These are phyloP conservation scores for Helminthosporium solani DNA, from an alignment of 2,329 filamentous ascomycete genomes.

Conservation along the genomic window DNA sequence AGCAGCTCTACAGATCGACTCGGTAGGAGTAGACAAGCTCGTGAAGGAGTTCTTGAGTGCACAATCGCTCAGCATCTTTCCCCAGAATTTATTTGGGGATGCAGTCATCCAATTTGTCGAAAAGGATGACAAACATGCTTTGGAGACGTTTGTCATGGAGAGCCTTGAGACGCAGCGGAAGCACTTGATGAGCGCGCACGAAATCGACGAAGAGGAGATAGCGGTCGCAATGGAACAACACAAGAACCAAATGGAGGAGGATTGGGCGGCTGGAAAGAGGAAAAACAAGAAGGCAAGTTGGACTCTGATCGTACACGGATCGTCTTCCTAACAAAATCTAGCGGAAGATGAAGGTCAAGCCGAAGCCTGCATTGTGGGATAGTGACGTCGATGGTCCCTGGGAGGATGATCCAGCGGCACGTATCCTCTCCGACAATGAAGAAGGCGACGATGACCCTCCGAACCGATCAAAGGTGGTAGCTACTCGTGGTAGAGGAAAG, in stretches of 20 bases:
- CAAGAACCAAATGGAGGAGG: constrained; percentile 67
- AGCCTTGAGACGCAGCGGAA: constrained; percentile 47
- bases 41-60: constrained; percentile 84
- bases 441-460: constrained; percentile 43
- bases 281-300: constrained; percentile 46
- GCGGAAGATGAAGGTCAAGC: constrained; percentile 63
- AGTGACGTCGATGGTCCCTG: constrained; percentile 85
- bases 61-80: constrained; percentile 88
- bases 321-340: constrained; percentile 24
- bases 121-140: constrained; percentile 91
- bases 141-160: constrained; percentile 57
- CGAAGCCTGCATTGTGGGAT: constrained; percentile 80
- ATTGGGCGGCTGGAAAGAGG: constrained; percentile 66
- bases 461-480: constrained; percentile 40
- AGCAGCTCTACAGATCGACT: constrained; percentile 65
- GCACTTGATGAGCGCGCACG: constrained; percentile 54
- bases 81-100: constrained; percentile 88
- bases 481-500: constrained; percentile 43
- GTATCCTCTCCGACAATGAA: constrained; percentile 54
- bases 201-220: constrained; percentile 69
- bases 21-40: constrained; percentile 82
- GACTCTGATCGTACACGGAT: not conserved
- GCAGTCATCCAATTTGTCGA: constrained; percentile 90
- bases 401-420: constrained; percentile 73
- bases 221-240: constrained; percentile 72